Evolutionary conservation across 495 filamentous ascomycete species (phyloP).

Genomic region (Penicillium chermesinum): DNA sequence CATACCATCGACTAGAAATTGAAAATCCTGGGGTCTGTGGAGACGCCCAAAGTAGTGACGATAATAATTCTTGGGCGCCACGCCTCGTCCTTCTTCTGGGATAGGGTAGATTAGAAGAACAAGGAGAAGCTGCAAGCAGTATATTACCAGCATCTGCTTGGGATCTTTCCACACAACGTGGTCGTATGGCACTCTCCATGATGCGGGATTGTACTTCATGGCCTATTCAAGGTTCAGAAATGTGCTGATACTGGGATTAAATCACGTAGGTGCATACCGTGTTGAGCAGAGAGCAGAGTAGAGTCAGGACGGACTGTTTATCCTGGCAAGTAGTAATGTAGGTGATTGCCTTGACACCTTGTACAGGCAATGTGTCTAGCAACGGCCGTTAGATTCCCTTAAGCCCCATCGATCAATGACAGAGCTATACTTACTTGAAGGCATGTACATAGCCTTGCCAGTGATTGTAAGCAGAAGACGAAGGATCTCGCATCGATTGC

Average conservation of each 20-base stretch:
- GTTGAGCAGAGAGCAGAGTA: conserved; percentile 89
- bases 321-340: conserved; percentile 84
- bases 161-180: conserved; percentile 89
- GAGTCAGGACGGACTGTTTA: conserved; percentile 84
- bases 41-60: conserved; percentile 87
- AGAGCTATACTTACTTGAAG: conserved; percentile 55
- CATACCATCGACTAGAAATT: conserved; percentile 96
- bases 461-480: conserved; percentile 80
- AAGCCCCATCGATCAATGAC: not conserved
- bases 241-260: not conserved
- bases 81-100: conserved; percentile 62
- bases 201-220: conserved; percentile 93
- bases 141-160: conserved; percentile 87
- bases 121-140: conserved; percentile 86
- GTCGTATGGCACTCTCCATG: conserved; percentile 93
- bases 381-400: conserved; percentile 13
- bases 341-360: conserved; percentile 80
- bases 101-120: conserved; percentile 85
- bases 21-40: conserved; percentile 93
- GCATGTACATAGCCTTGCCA: conserved; percentile 89
- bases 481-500: conserved; percentile 84
- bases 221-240: conserved; percentile 49
- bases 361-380: conserved; percentile 71
- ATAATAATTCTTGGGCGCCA: conserved; percentile 79
- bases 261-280: conserved; percentile 57